Evolutionary conservation across 768 basidiomycete species (phyloP).

Genomic region (Suillus americanus): DNA sequence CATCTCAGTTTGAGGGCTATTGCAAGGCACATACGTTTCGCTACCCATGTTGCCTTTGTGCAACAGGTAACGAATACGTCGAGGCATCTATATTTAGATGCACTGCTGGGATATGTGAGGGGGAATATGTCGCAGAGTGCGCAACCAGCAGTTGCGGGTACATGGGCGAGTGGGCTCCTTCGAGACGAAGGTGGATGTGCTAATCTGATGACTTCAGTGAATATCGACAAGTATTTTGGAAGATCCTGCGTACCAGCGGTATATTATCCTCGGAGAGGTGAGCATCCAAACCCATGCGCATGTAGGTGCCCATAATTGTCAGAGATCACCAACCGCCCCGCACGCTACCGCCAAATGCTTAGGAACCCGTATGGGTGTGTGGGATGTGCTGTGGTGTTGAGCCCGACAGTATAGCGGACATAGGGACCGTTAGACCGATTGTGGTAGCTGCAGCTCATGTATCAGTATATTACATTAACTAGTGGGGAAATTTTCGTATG

Average conservation of each 20-base stretch:
- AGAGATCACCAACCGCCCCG: no score
- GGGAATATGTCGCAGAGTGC: background rate
- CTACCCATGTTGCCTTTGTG: background rate
- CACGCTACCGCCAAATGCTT: no score
- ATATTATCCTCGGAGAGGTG: background rate
- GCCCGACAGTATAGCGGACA: no score
- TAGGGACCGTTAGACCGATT: no score
- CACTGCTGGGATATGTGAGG: background rate
- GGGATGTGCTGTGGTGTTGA: no score
- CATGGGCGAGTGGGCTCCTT: background rate
- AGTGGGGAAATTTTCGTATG: no score
- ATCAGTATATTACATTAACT: no score
- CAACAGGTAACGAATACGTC: background rate
- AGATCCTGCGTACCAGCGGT: background rate
- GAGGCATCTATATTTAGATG: background rate
- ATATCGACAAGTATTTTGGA: background rate
- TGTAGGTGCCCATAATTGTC: no score
- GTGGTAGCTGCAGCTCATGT: no score
- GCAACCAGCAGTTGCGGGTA: background rate
- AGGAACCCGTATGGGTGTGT: no score
- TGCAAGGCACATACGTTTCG: background rate
- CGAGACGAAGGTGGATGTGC: no score
- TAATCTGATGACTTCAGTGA: background rate
- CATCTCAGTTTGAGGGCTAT: background rate
- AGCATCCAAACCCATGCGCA: no score